These are phyloP conservation scores for Viola pubescens DNA, from an alignment of 441 rosid genomes.

Conservation along the genomic window DNA sequence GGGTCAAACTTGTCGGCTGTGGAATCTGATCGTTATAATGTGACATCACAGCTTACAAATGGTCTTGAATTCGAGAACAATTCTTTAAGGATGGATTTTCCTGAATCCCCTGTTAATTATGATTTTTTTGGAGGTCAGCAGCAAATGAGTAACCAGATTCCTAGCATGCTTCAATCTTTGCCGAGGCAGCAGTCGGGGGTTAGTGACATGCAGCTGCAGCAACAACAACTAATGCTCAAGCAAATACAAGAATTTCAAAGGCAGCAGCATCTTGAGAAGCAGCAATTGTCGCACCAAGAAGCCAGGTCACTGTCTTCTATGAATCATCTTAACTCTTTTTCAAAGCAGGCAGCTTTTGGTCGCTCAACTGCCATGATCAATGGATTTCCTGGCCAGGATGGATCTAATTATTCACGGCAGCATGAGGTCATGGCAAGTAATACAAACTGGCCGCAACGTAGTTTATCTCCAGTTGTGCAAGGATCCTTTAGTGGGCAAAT, in stretches of 20 bases:
- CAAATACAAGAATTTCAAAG: conserved; percentile 69
- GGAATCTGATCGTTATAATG: conserved; percentile 43
- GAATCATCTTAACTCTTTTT: conserved; percentile 40
- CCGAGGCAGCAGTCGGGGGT: conserved; percentile 61
- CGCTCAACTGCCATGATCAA: conserved; percentile 44
- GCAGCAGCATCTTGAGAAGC: conserved; percentile 56
- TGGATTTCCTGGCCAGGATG: conserved; percentile 56
- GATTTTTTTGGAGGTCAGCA: conserved; percentile 69
- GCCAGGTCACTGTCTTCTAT: conserved; percentile 40
- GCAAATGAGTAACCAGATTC: conserved; percentile 45
- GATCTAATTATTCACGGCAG: conserved; percentile 52
- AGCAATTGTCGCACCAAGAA: conserved; percentile 43
- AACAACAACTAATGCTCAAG: conserved; percentile 56
- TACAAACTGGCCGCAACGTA: conserved; percentile 54
- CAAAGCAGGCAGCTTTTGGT: conserved; percentile 35
- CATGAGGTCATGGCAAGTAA: conserved; percentile 44
- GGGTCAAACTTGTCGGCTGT: conserved; percentile 58
- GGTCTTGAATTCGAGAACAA: conserved; percentile 47
- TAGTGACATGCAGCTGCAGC: conserved; percentile 65
- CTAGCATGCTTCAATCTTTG: conserved; percentile 50
- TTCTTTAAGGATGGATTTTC: conserved; percentile 40
- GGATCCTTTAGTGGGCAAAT: conserved; percentile 50
- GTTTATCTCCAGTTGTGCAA: conserved; percentile 40
- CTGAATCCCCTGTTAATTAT: conserved; percentile 61
- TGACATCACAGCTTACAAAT: conserved; percentile 32